These are phyloP conservation scores for Annulohypoxylon moriforme DNA, from an alignment of 495 filamentous ascomycete species.

Conservation along the genomic window DNA sequence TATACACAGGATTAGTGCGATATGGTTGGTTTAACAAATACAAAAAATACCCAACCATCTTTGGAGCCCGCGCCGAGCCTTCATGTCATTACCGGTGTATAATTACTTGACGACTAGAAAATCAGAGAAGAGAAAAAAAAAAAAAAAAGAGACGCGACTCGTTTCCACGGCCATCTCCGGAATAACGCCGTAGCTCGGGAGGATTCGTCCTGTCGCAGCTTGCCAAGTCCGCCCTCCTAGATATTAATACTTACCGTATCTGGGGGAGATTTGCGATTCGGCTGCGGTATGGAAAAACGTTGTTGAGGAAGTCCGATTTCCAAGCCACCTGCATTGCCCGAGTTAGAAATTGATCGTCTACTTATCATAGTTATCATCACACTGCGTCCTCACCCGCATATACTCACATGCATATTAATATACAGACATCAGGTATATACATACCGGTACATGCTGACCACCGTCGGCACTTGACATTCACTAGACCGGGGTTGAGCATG, in stretches of 20 bases:
- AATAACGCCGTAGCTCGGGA: constrained; percentile 29
- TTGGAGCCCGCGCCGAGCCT: neutral
- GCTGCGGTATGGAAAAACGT: constrained; percentile 15
- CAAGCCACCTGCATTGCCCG: no score
- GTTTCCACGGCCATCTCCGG: constrained; percentile 18
- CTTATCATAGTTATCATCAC: constrained; percentile 21
- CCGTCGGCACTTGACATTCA: constrained; percentile 29
- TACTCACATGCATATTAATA: neutral
- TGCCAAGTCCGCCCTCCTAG: constrained; percentile 11
- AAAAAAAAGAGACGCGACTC: neutral
- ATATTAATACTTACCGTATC: constrained; percentile 30
- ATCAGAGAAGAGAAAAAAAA: neutral
- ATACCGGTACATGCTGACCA: constrained; percentile 35
- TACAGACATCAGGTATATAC: neutral
- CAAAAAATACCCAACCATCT: neutral
- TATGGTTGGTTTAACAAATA: neutral
- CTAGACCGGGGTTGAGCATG: constrained; percentile 15
- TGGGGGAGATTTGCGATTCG: constrained; percentile 28
- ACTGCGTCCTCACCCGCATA: constrained; percentile 8
- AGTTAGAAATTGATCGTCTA: constrained; percentile 26
- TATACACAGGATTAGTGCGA: neutral
- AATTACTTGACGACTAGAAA: neutral
- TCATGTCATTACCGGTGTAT: neutral
- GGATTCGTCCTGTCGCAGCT: constrained; percentile 16
- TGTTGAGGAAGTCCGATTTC: no score